Evolutionary conservation across 768 basidiomycete species (phyloP).

Genomic region (Candolleomyces eurysporus): DNA sequence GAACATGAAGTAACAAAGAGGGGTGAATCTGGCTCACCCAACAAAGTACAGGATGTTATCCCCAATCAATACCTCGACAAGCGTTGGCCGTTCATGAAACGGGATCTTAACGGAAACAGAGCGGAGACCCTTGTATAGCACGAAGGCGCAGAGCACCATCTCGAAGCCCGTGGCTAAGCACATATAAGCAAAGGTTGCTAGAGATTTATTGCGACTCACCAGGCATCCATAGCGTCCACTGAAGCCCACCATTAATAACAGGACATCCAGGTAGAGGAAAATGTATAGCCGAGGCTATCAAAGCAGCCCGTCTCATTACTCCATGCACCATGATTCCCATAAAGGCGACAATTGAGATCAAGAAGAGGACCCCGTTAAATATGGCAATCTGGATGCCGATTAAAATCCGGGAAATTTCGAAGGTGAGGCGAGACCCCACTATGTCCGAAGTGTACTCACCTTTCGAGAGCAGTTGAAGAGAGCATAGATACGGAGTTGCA

Average conservation of each 20-base stretch:
- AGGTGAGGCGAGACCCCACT: not conserved
- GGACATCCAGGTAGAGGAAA: constrained; percentile 43
- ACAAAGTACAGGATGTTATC: constrained; percentile 39
- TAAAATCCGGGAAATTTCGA: not conserved
- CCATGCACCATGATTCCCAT: not conserved
- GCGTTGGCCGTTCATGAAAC: constrained; percentile 21
- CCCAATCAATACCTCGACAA: constrained; percentile 36
- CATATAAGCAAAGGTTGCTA: not conserved
- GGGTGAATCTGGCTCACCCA: not conserved
- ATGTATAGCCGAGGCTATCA: not conserved
- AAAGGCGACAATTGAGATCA: not conserved
- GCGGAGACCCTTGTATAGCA: constrained; percentile 31
- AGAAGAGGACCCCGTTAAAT: not conserved
- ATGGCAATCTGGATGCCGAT: not conserved
- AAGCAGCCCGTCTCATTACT: not conserved
- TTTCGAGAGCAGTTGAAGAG: constrained; percentile 39
- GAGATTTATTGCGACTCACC: constrained; percentile 21
- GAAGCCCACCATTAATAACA: constrained; percentile 35
- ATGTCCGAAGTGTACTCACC: constrained; percentile 9
- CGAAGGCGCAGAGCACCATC: constrained; percentile 39
- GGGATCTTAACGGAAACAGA: constrained; percentile 24
- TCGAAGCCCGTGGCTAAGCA: constrained; percentile 38
- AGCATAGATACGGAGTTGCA: constrained; percentile 46
- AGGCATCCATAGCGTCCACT: constrained; percentile 47
- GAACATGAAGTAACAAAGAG: not conserved